These are phyloP conservation scores for Pulveroboletus frians DNA, from an alignment of 768 basidiomycete genomes.

Conservation along the genomic window DNA sequence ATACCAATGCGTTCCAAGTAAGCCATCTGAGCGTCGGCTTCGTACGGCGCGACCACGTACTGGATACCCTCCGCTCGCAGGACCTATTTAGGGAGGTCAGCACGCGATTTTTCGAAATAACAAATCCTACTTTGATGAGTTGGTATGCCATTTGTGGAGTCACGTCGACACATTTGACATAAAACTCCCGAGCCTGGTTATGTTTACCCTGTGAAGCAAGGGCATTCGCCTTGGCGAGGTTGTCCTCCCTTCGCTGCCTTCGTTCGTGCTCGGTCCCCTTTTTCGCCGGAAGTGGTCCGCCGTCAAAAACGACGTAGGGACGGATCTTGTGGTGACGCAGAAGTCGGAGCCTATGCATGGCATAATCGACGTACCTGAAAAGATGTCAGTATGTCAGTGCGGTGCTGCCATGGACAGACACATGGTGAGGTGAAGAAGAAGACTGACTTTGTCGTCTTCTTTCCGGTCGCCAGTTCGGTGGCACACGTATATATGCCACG, in stretches of 20 bases:
- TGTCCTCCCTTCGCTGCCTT: conserved; percentile 69
- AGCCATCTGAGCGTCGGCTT: conserved; percentile 95
- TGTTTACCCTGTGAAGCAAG: conserved; percentile 74
- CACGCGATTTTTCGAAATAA: not conserved
- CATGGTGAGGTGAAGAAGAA: not conserved
- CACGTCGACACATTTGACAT: conserved; percentile 88
- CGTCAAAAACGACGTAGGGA: conserved; percentile 94
- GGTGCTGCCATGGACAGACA: not conserved
- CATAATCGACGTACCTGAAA: conserved; percentile 89
- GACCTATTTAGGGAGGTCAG: conserved; percentile 49
- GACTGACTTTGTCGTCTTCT: conserved; percentile 74
- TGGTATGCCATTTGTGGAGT: conserved; percentile 98
- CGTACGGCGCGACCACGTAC: conserved; percentile 95
- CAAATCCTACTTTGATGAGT: conserved; percentile 74
- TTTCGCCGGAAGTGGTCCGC: conserved; percentile 93
- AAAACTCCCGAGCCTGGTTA: conserved; percentile 79
- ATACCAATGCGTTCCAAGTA: conserved; percentile 80
- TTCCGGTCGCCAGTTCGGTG: conserved; percentile 82
- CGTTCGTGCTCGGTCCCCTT: conserved; percentile 81
- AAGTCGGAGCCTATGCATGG: conserved; percentile 87
- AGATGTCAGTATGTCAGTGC: conserved; percentile 3
- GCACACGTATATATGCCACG: conserved; percentile 88
- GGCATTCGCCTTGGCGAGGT: conserved; percentile 65
- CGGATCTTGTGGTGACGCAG: conserved; percentile 78
- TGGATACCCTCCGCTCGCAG: conserved; percentile 72